These are phyloP conservation scores for Dactylellina parvicollis DNA, from an alignment of 2,329 filamentous ascomycete species.

Conservation along the genomic window DNA sequence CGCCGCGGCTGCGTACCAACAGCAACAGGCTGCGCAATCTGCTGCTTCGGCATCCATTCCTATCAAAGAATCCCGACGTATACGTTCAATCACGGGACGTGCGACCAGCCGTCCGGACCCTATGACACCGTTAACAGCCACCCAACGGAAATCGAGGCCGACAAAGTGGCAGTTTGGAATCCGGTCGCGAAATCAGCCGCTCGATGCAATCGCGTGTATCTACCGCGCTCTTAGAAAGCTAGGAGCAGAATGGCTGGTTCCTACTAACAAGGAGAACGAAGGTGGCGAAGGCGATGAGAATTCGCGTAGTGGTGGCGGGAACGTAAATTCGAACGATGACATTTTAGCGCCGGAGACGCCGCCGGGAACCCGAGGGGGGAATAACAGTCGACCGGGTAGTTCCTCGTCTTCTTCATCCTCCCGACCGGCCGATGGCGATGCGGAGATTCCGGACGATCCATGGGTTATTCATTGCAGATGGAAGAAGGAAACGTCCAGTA, in stretches of 20 bases:
- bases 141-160: slow-evolving; percentile 66
- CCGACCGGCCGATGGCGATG: slow-evolving; percentile 60
- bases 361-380: slow-evolving; percentile 44
- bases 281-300: slow-evolving; percentile 67
- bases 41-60: slow-evolving; percentile 59
- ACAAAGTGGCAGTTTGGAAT: slow-evolving; percentile 99
- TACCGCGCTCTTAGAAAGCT: slow-evolving; percentile 90
- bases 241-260: slow-evolving; percentile 81
- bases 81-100: slow-evolving; percentile 38
- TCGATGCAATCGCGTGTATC: slow-evolving; percentile 92
- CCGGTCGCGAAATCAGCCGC: slow-evolving; percentile 88
- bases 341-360: slow-evolving; percentile 67
- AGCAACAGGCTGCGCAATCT: slow-evolving; percentile 63
- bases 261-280: slow-evolving; percentile 66
- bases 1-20: slow-evolving; percentile 58
- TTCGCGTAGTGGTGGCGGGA: slow-evolving; percentile 62
- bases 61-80: slow-evolving; percentile 47
- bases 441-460: slow-evolving; percentile 57
- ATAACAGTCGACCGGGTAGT: slow-evolving; percentile 52
- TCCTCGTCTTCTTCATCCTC: slow-evolving; percentile 56
- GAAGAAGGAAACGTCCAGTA: slow-evolving; percentile 59
- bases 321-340: slow-evolving; percentile 71
- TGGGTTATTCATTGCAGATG: slow-evolving; percentile 58
- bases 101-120: slow-evolving; percentile 46
- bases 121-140: slow-evolving; percentile 41